Evolutionary conservation across 495 filamentous ascomycete genomes (phyloP), one percentile per base, ranked within the genome.

Genomic region (Penicillium taxi): DNA sequence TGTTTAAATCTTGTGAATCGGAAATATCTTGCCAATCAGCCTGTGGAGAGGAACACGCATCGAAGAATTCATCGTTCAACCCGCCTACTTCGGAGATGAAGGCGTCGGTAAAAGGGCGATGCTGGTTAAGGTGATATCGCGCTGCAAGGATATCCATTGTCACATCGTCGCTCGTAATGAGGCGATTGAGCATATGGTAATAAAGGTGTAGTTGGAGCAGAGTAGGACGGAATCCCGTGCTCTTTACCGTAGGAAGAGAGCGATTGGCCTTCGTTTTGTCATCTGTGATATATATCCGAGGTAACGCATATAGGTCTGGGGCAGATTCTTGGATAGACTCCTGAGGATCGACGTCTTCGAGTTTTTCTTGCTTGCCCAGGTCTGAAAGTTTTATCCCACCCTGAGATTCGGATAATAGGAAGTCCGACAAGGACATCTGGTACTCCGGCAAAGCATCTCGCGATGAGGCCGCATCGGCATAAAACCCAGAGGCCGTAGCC

Each of bases 121-220:
- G 57, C 1, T 75, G 56, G 29, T 84, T 67, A 5, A 98, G 64
- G 0, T 64, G 56, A 47, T 94, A 87, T 9, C 87, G 80, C 6
- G 64, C 49, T 29, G 88, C 78, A 9, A 96, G 64, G 5, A 63
- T 45, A 13, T 70, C 51, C 24, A 86, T 79, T 37, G 84, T 74
- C 1, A 95, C 72, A 37, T 71, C 65, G n/a, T 70, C 64, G 41
- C 75, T 81, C 2, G 74, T 70, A n/a, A 80, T 76, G 43, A 96
- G 70, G 3, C 76, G 65, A 25, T 79, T 78, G 19, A 98, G 71
- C 33, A 96, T 77, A n/a, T 79, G 80, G 47, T 87, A 87, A 52
- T 98, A 98, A 1, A 96, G 64, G 62, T 93, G 88, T 6, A 98
- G 67, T 57, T 98, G 91, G 35, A 95, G 78, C 34, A 77, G 67